A percentile compares a stretch with the other conserved stretches of the same genome.
Evolutionary conservation across 169 alveolate species (phyloP).

Genomic region (Plasmodium malariae): DNA sequence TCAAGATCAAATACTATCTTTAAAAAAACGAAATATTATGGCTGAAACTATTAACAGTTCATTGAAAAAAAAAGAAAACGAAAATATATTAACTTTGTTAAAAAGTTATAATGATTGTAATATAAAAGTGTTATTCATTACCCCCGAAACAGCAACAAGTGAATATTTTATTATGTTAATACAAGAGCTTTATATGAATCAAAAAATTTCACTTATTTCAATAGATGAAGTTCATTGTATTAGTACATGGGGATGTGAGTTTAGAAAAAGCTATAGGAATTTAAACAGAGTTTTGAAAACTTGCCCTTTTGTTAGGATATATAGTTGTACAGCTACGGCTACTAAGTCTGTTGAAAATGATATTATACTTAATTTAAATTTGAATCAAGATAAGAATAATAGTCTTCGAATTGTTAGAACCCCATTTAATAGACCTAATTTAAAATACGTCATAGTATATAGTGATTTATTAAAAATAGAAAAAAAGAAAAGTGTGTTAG

Average conservation of each 20-base stretch:
- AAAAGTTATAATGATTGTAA: constrained; percentile 75
- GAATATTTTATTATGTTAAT: constrained; percentile 75
- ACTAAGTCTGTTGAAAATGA: constrained; percentile 95
- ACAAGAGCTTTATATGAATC: constrained; percentile 81
- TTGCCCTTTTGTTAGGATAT: constrained; percentile 94
- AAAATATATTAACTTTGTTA: constrained; percentile 47
- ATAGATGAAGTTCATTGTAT: constrained; percentile 95
- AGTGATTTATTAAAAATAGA: constrained; percentile 80
- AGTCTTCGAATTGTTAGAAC: constrained; percentile 72
- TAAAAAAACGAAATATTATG: constrained; percentile 89
- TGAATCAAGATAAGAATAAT: constrained; percentile 80
- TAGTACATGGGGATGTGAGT: constrained; percentile 93
- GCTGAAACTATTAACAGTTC: constrained; percentile 83
- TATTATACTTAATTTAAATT: constrained; percentile 90
- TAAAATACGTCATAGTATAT: constrained; percentile 85
- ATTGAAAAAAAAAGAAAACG: constrained; percentile 47
- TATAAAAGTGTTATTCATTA: constrained; percentile 83
- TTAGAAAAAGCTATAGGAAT: constrained; percentile 92
- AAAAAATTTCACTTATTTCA: constrained; percentile 86
- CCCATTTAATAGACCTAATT: constrained; percentile 80
- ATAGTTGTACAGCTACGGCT: constrained; percentile 99
- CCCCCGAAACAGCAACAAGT: constrained; percentile 90
- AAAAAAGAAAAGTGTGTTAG: constrained; percentile 65
- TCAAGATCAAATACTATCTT: constrained; percentile 93
- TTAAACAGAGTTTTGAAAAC: constrained; percentile 88